Evolutionary conservation across 2,329 filamentous ascomycete species (phyloP).

Genomic region (Sporothrix phasma): DNA sequence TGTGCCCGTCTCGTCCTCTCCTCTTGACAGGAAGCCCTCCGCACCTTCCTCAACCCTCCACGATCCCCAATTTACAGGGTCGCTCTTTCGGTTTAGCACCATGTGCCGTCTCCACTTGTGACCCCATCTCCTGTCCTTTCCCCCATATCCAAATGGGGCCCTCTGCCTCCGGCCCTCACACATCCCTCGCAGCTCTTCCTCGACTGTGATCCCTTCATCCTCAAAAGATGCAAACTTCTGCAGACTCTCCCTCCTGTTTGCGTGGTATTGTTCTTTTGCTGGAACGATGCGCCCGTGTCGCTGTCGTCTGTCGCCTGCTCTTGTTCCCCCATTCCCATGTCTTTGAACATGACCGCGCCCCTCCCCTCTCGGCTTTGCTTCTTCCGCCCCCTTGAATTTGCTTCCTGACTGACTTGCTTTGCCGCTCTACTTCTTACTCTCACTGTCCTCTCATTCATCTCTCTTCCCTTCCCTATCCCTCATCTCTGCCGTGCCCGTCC

Average conservation of each 20-base stretch:
- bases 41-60: constrained; percentile 7
- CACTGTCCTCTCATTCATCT: neutral
- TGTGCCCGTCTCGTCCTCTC: neutral
- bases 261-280: neutral
- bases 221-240: neutral
- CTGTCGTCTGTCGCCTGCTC: neutral
- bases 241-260: neutral
- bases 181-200: neutral
- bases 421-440: neutral
- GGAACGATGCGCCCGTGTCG: neutral
- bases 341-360: constrained; percentile 5
- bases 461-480: neutral
- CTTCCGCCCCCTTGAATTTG: neutral
- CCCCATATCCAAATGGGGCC: neutral
- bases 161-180: neutral
- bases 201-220: neutral
- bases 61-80: constrained; percentile 9
- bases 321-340: neutral
- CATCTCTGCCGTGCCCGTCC: neutral
- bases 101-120: constrained; percentile 7
- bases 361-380: neutral
- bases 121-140: constrained; percentile 3
- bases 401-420: neutral
- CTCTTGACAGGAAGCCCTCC: neutral
- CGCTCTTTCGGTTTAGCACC: constrained; percentile 9